Percentiles rank a stretch among this genome's conserved stretches.
These are phyloP conservation scores for Trichoderma asperellum DNA, from an alignment of 2,329 filamentous ascomycete genomes.

Conservation along the genomic window DNA sequence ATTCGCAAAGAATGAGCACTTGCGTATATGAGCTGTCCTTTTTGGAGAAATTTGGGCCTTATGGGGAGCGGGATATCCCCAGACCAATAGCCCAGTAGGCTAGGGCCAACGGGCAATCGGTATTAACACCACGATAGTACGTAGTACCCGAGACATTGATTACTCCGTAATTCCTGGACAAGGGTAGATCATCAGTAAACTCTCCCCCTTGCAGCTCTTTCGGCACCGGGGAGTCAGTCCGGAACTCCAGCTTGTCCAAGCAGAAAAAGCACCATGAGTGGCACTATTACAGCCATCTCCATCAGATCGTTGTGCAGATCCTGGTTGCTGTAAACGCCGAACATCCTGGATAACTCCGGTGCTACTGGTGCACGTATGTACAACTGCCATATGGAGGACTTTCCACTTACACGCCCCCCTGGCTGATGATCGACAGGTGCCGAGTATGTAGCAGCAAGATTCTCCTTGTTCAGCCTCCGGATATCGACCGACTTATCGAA, in stretches of 20 bases:
- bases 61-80: background rate
- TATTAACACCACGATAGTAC: too few species aligned
- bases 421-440: background rate
- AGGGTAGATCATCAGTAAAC: background rate
- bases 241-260: background rate
- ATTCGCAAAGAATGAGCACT: too few species aligned
- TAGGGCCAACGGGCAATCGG: background rate
- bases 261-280: background rate
- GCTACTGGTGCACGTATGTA: background rate
- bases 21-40: background rate
- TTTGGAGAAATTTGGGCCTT: background rate
- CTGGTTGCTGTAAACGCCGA: background rate
- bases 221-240: background rate
- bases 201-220: background rate
- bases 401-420: background rate
- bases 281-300: background rate
- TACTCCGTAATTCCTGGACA: background rate
- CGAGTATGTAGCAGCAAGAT: background rate
- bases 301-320: background rate
- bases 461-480: background rate
- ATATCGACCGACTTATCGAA: too few species aligned
- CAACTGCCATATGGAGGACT: background rate
- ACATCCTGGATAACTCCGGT: background rate
- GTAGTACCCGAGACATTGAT: background rate
- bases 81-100: background rate